Conservation (phyloP, 257 asterid species). For the Jacaranda mimosifolia region DNA sequence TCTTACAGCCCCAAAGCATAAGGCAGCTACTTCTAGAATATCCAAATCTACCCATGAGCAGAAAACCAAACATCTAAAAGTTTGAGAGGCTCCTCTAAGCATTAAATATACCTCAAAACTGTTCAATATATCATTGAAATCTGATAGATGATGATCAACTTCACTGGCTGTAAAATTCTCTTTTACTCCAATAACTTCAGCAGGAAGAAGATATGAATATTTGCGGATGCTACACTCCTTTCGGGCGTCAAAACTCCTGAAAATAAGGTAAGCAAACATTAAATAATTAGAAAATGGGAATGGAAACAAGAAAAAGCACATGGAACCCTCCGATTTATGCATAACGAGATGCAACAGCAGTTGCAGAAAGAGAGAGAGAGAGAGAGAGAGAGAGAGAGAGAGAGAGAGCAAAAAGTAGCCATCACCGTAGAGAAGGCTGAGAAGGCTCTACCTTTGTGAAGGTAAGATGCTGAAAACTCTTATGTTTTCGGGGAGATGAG, state of each 20-base stretch:
- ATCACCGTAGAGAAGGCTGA: not conserved
- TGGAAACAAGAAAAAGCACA: not conserved
- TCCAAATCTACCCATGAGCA: constrained; percentile 21
- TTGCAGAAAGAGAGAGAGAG: not conserved
- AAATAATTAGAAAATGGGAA: not conserved
- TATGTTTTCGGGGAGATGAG: constrained; percentile 74
- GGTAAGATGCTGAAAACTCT: constrained; percentile 94
- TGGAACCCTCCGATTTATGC: constrained; percentile 14
- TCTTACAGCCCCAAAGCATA: constrained; percentile 21
- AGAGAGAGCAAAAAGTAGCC: not conserved
- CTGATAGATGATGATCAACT: constrained; percentile 68
- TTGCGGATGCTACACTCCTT: constrained; percentile 84
- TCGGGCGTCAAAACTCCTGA: constrained; percentile 93
- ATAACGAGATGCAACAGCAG: not conserved
- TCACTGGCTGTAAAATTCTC: constrained; percentile 60
- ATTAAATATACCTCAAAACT: constrained; percentile 70
- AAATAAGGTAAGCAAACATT: constrained; percentile 29
- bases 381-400: constrained; percentile 1
- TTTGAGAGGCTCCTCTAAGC: constrained; percentile 17
- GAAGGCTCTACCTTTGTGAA: constrained; percentile 70
- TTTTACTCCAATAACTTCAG: constrained; percentile 82
- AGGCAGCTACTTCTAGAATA: not conserved
- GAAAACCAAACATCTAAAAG: constrained; percentile 24
- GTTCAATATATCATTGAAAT: constrained; percentile 72
- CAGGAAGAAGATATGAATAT: constrained; percentile 92